Evolutionary conservation across 2,329 filamentous ascomycete species (phyloP), one percentile per base, ranked within the genome.

Genomic region (Clonostachys rhizophaga): DNA sequence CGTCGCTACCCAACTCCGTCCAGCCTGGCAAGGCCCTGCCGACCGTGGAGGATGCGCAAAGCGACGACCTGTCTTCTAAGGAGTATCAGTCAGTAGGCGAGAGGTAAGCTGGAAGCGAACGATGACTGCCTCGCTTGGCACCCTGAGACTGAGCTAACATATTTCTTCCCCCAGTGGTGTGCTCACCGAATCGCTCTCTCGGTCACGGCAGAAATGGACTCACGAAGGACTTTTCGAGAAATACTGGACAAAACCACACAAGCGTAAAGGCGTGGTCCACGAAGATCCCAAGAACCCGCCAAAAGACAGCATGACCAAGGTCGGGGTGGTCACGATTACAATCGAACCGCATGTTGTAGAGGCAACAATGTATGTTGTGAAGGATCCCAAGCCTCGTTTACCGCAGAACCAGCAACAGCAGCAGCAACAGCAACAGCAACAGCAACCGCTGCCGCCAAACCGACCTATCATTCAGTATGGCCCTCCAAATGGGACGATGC

Each of bases 341-440:
- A 82, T 91, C 50, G 89, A 91, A 63, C 89, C 89, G 41, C 87
- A 94, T 60, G 79, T 87, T 40, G 81, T 94, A 55, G 86, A 91
- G 54, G 87, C 87, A 14, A 85, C 79, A 42, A 80, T 91, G 71
- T 91, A 78, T 59, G 78, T 79, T 17, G 82, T 90, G 49, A 87
- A 87, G 58, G 84, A 87, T 46, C 72, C 77, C 8, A 81, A 79
- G 53, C 72, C 58, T 20, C 50, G 51, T 24, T 46, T 70, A 8
- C 64, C 69, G 36, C 64, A 68, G 20, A 67, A 64, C 50, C 67
- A 59, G 42, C 57, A 49, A 48, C 54, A 45, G 18, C 16, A 39
- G 51, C n/a, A n/a, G n/a, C 16, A 16, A 16, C 16, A 16, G 16
- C 16, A 16, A 16, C 44, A 46, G 53, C 52, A 47, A 43, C 16